Percentiles rank a stretch among this genome's conserved stretches.
Evolutionary conservation across 2,329 filamentous ascomycete genomes (phyloP).

Genomic region (Pseudogymnoascus sp.): DNA sequence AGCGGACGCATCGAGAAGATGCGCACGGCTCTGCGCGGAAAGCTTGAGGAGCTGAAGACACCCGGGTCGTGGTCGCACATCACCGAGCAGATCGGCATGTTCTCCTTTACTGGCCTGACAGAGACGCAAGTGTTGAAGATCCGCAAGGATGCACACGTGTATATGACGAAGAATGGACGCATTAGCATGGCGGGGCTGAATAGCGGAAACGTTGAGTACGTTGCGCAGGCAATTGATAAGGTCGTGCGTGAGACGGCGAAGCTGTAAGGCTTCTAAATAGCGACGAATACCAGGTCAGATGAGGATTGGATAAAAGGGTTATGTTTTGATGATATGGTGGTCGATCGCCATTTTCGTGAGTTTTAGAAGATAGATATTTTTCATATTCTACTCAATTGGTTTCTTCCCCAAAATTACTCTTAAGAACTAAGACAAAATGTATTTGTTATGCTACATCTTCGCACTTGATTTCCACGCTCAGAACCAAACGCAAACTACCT

Average conservation of each 20-base stretch:
- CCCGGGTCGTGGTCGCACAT: slow-evolving; percentile 96
- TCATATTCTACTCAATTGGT: not conserved
- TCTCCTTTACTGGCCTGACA: slow-evolving; percentile 79
- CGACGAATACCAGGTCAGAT: not conserved
- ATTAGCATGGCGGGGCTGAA: slow-evolving; percentile 99
- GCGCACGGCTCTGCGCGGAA: slow-evolving; percentile 68
- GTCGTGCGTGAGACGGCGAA: slow-evolving; percentile 48
- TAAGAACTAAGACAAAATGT: not conserved
- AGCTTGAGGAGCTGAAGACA: slow-evolving; percentile 77
- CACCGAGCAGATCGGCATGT: slow-evolving; percentile 99
- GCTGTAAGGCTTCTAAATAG: slow-evolving; percentile 2
- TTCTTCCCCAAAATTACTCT: not conserved
- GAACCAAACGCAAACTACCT: slow-evolving; percentile 5
- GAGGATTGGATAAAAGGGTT: not conserved
- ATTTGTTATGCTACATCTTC: not conserved
- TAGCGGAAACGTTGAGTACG: slow-evolving; percentile 83
- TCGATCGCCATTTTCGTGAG: not conserved
- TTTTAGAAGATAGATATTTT: not conserved
- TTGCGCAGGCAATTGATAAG: slow-evolving; percentile 81
- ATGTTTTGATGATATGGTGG: not conserved
- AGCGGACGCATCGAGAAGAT: slow-evolving; percentile 90
- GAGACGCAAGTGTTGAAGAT: slow-evolving; percentile 68
- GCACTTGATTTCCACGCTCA: slow-evolving; percentile 3
- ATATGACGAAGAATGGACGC: slow-evolving; percentile 96
- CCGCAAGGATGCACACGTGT: slow-evolving; percentile 65